These are phyloP conservation scores for Taphrina deformans DNA, from an alignment of 1,139 yeast species.

Conservation along the genomic window DNA sequence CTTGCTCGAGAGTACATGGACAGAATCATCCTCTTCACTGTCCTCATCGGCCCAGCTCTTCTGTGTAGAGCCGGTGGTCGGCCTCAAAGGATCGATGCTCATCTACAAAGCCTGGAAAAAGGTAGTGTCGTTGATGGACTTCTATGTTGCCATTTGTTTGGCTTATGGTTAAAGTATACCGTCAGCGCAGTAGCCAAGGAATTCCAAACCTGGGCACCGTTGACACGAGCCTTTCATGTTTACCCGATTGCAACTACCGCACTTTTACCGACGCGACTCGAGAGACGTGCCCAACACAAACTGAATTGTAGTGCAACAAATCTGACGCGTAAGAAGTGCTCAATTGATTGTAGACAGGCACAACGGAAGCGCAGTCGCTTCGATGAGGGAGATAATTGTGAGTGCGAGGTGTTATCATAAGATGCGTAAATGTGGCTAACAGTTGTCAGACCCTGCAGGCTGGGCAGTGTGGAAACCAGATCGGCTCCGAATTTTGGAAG, in stretches of 20 bases:
- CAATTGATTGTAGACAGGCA: too few relatives aligned
- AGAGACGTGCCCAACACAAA: not conserved
- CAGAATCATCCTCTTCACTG: conserved; percentile 22
- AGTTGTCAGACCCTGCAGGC: conserved; percentile 53
- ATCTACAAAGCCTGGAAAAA: not conserved
- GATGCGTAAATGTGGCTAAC: not conserved
- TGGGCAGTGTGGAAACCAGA: conserved; percentile 96
- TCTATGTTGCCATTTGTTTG: not conserved
- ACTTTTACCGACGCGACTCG: conserved; percentile 4
- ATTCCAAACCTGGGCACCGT: not conserved
- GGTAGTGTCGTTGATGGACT: not conserved
- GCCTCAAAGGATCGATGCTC: conserved; percentile 19
- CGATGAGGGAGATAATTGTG: conserved; percentile 31
- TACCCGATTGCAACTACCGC: not conserved
- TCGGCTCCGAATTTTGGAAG: conserved; percentile 90
- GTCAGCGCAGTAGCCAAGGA: not conserved
- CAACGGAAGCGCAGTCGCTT: not conserved
- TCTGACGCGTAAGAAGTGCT: conserved; percentile 4
- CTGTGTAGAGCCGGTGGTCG: conserved; percentile 16
- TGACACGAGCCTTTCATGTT: not conserved
- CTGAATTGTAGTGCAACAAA: not conserved
- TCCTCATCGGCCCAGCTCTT: conserved; percentile 35
- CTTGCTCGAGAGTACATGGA: conserved; percentile 3
- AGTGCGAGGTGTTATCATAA: not conserved
- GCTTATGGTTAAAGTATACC: not conserved